Conservation (phyloP, 164 flowering plant genomes). For the Akebia trifoliata region DNA sequence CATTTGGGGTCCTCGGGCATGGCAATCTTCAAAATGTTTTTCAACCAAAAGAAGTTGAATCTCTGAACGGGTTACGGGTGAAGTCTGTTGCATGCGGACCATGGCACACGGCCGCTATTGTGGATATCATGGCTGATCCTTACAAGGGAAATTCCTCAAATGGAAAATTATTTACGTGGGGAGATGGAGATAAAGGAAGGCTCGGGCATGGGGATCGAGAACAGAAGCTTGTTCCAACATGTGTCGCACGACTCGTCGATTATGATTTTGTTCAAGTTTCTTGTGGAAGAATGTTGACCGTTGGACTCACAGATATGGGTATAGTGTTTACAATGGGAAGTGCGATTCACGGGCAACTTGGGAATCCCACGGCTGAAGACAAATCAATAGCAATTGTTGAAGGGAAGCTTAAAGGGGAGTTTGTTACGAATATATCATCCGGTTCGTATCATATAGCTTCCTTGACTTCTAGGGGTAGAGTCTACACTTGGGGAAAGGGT, state of each 20-base stretch:
- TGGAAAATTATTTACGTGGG: conserved; percentile 74
- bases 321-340: conserved; percentile 67
- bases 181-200: conserved; percentile 65
- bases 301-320: conserved; percentile 48
- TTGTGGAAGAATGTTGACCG: conserved; percentile 62
- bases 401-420: conserved; percentile 51
- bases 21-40: conserved; percentile 37
- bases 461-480: conserved; percentile 45
- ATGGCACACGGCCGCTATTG: conserved; percentile 77
- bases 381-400: conserved; percentile 48
- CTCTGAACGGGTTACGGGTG: conserved; percentile 45
- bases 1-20: conserved; percentile 80
- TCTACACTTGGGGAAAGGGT: conserved; percentile 72
- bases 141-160: conserved; percentile 18
- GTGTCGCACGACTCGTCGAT: conserved; percentile 52
- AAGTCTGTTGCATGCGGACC: conserved; percentile 69
- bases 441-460: conserved; percentile 62
- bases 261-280: conserved; percentile 56
- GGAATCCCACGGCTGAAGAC: conserved; percentile 44
- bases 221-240: conserved; percentile 53
- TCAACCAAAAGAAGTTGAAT: conserved; percentile 63
- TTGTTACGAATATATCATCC: conserved; percentile 46
- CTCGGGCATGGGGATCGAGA: conserved; percentile 53
- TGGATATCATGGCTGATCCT: conserved; percentile 38
- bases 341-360: conserved; percentile 56